These are phyloP conservation scores for Citrus hindsii DNA, from an alignment of 345 rosid genomes.

Conservation along the genomic window DNA sequence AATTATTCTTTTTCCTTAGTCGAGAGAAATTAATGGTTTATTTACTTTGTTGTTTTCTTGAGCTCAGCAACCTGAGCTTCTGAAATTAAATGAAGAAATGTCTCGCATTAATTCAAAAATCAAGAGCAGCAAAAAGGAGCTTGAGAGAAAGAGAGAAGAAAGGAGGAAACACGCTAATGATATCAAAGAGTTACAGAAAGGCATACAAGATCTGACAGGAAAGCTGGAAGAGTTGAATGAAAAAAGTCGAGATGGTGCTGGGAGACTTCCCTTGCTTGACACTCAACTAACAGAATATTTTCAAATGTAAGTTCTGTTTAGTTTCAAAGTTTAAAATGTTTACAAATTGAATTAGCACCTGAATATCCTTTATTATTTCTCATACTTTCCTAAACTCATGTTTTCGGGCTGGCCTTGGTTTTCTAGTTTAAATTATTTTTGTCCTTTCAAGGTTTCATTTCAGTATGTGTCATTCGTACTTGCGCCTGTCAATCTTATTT, in stretches of 20 bases:
- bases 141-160: slow-evolving; percentile 70
- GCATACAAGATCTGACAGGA: slow-evolving; percentile 64
- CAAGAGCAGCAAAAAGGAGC: slow-evolving; percentile 77
- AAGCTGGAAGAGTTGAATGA: slow-evolving; percentile 68
- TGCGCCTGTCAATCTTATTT: neutral
- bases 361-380: neutral
- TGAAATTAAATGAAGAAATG: slow-evolving; percentile 81
- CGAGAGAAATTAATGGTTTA: slow-evolving; percentile 12
- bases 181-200: slow-evolving; percentile 59
- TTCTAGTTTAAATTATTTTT: neutral
- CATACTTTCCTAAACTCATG: neutral
- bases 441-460: neutral
- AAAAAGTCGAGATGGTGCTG: slow-evolving; percentile 74
- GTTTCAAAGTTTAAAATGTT: neutral
- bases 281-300: slow-evolving; percentile 78
- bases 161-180: slow-evolving; percentile 66
- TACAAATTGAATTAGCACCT: neutral
- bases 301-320: slow-evolving; percentile 61
- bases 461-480: neutral
- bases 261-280: slow-evolving; percentile 76
- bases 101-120: slow-evolving; percentile 80
- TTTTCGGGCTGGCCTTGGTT: neutral
- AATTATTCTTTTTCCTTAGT: neutral
- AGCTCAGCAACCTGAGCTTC: slow-evolving; percentile 86
- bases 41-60: slow-evolving; percentile 12